These are phyloP conservation scores for Suillus fuscotomentosus DNA, from an alignment of 768 basidiomycete species.

Conservation along the genomic window DNA sequence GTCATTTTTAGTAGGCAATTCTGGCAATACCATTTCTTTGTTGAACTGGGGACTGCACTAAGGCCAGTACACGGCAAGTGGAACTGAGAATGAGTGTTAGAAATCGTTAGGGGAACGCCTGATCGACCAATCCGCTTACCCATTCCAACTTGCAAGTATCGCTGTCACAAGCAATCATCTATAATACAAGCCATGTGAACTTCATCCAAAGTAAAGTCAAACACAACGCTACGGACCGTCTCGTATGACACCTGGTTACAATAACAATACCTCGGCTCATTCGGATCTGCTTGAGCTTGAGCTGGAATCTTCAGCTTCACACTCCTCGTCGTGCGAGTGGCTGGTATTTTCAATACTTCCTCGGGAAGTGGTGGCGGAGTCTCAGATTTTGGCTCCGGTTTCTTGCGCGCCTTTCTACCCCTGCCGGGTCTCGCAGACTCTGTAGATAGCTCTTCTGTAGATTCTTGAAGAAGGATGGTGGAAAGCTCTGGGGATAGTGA, in stretches of 20 bases:
- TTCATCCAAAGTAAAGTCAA: constrained; percentile 8
- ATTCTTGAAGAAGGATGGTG: constrained; percentile 13
- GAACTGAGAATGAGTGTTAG: constrained; percentile 48
- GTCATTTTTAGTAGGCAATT: constrained; percentile 49
- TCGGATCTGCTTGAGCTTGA: constrained; percentile 31
- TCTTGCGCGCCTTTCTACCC: constrained; percentile 22
- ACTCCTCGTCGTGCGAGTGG: constrained; percentile 23
- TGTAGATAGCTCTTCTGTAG: constrained; percentile 12
- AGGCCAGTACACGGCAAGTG: constrained; percentile 70
- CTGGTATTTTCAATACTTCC: constrained; percentile 1
- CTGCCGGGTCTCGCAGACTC: constrained; percentile 19
- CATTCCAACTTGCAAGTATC: constrained; percentile 74
- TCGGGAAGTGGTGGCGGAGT: constrained; percentile 5
- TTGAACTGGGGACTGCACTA: constrained; percentile 51
- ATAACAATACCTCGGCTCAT: constrained; percentile 72
- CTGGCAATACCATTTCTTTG: constrained; percentile 68
- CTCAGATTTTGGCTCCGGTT: constrained; percentile 14
- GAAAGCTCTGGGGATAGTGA: constrained; percentile 30
- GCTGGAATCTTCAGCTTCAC: constrained; percentile 39
- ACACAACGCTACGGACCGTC: constrained; percentile 46
- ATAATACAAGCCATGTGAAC: constrained; percentile 7
- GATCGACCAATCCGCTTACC: constrained; percentile 47
- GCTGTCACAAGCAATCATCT: constrained; percentile 91
- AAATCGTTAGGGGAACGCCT: neutral
- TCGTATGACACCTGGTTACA: constrained; percentile 82